Percentiles rank a stretch among this genome's conserved stretches.
phyloP scores from a whole-genome alignment of 2,329 filamentous ascomycete species.

The Cordyceps cicadae region DNA sequence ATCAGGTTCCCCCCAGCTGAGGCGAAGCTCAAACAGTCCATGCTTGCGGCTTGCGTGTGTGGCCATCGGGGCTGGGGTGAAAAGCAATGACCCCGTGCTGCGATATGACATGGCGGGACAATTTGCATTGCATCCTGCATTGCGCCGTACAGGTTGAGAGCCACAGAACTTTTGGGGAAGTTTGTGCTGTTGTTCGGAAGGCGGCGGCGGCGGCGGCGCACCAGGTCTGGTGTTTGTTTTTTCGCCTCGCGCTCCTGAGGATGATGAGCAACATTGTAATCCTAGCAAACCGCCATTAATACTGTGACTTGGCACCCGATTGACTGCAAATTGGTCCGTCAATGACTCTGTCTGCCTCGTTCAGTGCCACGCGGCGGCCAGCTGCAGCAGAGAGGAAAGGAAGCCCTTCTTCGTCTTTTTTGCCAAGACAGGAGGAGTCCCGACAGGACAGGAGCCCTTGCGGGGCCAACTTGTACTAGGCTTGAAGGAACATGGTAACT shows the following conservation, averaged over 20 bases:
- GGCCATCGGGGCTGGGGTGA: background rate
- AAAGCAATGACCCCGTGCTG: background rate
- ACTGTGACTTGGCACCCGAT: too few relatives aligned
- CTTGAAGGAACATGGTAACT: constrained; percentile 11
- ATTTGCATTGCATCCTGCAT: background rate
- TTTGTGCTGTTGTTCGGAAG: background rate
- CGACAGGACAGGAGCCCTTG: constrained; percentile 4
- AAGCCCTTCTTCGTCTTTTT: background rate
- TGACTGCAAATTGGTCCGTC: background rate
- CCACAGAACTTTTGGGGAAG: background rate
- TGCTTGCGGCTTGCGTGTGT: background rate
- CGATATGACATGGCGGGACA: background rate
- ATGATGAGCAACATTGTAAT: background rate
- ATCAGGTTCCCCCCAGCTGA: background rate
- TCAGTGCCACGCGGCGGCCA: too few relatives aligned
- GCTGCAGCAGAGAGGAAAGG: too few relatives aligned
- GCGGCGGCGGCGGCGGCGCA: too few relatives aligned
- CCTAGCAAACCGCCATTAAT: too few relatives aligned
- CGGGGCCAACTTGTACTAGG: background rate
- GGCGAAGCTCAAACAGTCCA: background rate
- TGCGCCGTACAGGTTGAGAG: background rate
- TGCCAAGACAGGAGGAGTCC: too few relatives aligned
- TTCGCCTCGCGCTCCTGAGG: background rate
- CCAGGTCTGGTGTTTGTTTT: background rate
- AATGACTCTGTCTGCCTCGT: background rate